Evolutionary conservation across 2,329 filamentous ascomycete species (phyloP).

Genomic region (Tolypocladium album): DNA sequence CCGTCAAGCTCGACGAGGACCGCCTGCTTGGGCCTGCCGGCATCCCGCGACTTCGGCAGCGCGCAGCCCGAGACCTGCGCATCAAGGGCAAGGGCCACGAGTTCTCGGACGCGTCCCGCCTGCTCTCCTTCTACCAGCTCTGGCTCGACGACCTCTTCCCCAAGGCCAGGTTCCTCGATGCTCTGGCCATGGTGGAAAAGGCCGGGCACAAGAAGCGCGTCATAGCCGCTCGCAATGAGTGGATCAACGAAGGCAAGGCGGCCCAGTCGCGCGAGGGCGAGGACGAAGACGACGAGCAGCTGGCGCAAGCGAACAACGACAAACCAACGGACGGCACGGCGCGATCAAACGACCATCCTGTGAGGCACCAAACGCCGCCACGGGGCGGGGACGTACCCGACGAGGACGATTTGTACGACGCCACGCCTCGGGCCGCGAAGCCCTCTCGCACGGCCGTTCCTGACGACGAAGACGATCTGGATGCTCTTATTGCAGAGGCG

Average conservation of each 20-base stretch:
- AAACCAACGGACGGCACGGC: slow-evolving; percentile 3
- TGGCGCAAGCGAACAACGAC: slow-evolving; percentile 1
- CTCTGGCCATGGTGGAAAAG: slow-evolving; percentile 83
- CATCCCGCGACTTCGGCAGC: slow-evolving; percentile 68
- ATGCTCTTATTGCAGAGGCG: slow-evolving; percentile 42
- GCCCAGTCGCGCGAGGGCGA: slow-evolving; percentile 30
- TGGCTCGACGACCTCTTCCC: slow-evolving; percentile 97
- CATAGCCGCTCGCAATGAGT: slow-evolving; percentile 63
- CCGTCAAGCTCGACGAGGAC: slow-evolving; percentile 78
- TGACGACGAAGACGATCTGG: slow-evolving; percentile 42
- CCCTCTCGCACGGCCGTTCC: slow-evolving; percentile 10
- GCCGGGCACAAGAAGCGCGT: slow-evolving; percentile 76
- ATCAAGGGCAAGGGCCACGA: slow-evolving; percentile 94
- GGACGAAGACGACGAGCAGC: slow-evolving; percentile 18
- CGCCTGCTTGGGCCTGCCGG: slow-evolving; percentile 72
- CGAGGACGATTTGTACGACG: slow-evolving; percentile 44
- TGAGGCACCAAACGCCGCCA: slow-evolving; percentile 15
- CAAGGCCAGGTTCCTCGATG: slow-evolving; percentile 87
- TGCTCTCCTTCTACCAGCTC: slow-evolving; percentile 85
- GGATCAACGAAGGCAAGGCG: slow-evolving; percentile 70
- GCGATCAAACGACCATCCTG: background rate
- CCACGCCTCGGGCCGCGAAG: slow-evolving; percentile 30
- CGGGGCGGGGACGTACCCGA: slow-evolving; percentile 16
- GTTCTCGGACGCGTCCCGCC: slow-evolving; percentile 73
- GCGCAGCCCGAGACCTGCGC: slow-evolving; percentile 54